Conservation (phyloP, 352 stramenopile species). For the Paralagenidium karlingii region DNA sequence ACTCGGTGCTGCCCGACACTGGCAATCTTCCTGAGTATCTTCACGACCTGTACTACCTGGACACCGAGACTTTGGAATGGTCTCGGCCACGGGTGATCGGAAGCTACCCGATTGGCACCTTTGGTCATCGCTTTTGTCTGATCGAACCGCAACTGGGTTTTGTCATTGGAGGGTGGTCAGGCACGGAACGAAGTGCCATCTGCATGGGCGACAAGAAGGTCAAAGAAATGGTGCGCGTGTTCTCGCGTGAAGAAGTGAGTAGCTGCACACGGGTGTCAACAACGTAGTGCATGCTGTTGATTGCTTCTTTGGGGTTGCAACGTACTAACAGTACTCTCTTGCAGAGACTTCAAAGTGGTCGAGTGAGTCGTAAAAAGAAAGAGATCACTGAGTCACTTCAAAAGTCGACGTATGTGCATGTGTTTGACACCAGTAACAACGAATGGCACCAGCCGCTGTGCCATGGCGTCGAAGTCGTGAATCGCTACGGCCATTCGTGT, state of each 20-base stretch:
- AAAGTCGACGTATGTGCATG: slow-evolving; percentile 26
- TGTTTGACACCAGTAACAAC: slow-evolving; percentile 47
- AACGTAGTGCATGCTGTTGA: too few relatives aligned
- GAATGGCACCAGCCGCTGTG: slow-evolving; percentile 34
- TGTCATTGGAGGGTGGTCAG: slow-evolving; percentile 59
- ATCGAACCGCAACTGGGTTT: slow-evolving; percentile 39
- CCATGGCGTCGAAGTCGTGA: slow-evolving; percentile 28
- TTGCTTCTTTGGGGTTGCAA: too few relatives aligned
- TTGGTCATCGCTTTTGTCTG: slow-evolving; percentile 34
- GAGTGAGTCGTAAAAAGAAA: too few relatives aligned
- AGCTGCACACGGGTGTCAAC: slow-evolving; percentile 25
- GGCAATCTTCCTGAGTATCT: slow-evolving; percentile 44
- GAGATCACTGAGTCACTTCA: neutral
- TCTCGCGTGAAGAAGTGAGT: slow-evolving; percentile 47
- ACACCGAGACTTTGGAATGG: slow-evolving; percentile 39
- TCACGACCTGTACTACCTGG: slow-evolving; percentile 59
- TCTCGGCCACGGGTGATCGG: slow-evolving; percentile 52
- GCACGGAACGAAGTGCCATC: slow-evolving; percentile 55
- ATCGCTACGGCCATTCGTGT: slow-evolving; percentile 59
- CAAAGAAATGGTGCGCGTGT: slow-evolving; percentile 32
- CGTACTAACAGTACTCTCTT: too few relatives aligned
- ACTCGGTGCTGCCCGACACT: slow-evolving; percentile 25
- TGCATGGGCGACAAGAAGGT: slow-evolving; percentile 70
- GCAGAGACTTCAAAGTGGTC: too few relatives aligned
- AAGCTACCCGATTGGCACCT: slow-evolving; percentile 49